These are phyloP conservation scores for Hypoxylon trugodes DNA, from an alignment of 495 filamentous ascomycete genomes.

Conservation along the genomic window DNA sequence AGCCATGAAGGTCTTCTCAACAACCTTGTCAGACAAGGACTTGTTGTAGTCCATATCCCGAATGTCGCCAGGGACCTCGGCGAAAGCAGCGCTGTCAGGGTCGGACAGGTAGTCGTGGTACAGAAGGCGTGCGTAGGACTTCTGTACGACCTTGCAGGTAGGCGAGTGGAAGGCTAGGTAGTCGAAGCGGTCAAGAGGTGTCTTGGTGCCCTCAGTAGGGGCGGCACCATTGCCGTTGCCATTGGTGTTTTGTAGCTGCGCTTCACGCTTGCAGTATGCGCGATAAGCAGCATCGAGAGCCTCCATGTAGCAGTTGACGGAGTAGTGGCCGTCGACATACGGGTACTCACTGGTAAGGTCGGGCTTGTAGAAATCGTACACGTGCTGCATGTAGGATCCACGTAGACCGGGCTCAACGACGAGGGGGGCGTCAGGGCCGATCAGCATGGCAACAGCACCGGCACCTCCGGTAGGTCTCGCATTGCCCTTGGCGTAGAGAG, in stretches of 20 bases:
- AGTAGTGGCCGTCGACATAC: constrained; percentile 95
- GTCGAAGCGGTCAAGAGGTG: constrained; percentile 90
- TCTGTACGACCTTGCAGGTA: constrained; percentile 96
- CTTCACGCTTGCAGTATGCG: constrained; percentile 88
- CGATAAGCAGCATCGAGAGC: constrained; percentile 96
- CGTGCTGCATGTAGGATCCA: constrained; percentile 91
- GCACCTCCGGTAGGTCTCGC: constrained; percentile 96
- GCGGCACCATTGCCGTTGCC: constrained; percentile 64
- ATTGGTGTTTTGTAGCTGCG: constrained; percentile 67
- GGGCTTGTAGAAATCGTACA: constrained; percentile 99
- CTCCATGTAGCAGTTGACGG: constrained; percentile 93
- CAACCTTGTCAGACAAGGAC: constrained; percentile 88
- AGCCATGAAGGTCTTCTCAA: constrained; percentile 97
- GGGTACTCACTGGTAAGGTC: constrained; percentile 98
- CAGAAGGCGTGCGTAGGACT: constrained; percentile 92
- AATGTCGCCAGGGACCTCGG: constrained; percentile 85
- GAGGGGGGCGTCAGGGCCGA: constrained; percentile 92
- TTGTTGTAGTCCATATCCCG: constrained; percentile 83
- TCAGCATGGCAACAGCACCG: constrained; percentile 91
- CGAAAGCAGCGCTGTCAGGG: constrained; percentile 79
- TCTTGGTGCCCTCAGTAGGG: constrained; percentile 62
- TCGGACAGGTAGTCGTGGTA: constrained; percentile 95
- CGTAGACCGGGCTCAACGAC: constrained; percentile 91
- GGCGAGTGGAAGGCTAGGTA: constrained; percentile 96
- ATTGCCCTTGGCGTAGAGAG: constrained; percentile 95